A percentile compares a stretch with the other conserved stretches of the same genome.
Conservation (phyloP, 2,329 filamentous ascomycete genomes). For the Neofusicoccum cordaticola region DNA sequence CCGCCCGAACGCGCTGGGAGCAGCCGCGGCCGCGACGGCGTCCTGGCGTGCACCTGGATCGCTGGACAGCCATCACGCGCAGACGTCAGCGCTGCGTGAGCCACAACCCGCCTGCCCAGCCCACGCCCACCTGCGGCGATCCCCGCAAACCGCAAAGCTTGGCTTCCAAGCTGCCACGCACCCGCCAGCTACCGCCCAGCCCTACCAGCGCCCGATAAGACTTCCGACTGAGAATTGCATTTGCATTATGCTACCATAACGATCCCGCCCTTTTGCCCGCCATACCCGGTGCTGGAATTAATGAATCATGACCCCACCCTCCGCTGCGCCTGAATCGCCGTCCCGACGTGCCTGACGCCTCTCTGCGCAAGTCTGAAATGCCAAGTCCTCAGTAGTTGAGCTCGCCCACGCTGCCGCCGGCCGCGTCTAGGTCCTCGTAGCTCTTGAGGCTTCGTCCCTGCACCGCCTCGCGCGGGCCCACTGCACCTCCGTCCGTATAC, state of each 20-base stretch:
- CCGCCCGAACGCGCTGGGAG: neutral
- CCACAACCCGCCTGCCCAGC: neutral
- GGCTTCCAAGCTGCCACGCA: neutral
- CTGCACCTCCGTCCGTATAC: constrained; percentile 71
- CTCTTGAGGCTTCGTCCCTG: constrained; percentile 91
- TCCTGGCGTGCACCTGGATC: neutral
- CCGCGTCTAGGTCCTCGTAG: constrained; percentile 95
- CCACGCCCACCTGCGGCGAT: constrained; percentile 1
- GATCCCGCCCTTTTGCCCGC: neutral
- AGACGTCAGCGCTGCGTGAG: constrained; percentile 1
- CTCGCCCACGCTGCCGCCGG: constrained; percentile 66
- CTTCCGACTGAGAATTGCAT: neutral
- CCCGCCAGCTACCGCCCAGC: neutral
- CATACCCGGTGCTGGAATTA: neutral
- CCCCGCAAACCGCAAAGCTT: constrained; percentile 11
- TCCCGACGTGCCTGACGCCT: neutral
- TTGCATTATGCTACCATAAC: neutral
- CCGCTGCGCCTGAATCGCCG: constrained; percentile 4
- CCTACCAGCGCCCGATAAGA: neutral
- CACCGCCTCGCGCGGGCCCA: constrained; percentile 86
- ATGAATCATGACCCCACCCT: neutral
- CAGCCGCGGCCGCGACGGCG: neutral
- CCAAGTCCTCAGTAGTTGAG: constrained; percentile 71
- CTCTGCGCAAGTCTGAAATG: neutral
- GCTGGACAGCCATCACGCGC: constrained; percentile 1